A percentile compares a stretch with the other conserved stretches of the same genome.
phyloP scores from a whole-genome alignment of 805 yeast genomes.

The Nakazawaea siamensis region DNA sequence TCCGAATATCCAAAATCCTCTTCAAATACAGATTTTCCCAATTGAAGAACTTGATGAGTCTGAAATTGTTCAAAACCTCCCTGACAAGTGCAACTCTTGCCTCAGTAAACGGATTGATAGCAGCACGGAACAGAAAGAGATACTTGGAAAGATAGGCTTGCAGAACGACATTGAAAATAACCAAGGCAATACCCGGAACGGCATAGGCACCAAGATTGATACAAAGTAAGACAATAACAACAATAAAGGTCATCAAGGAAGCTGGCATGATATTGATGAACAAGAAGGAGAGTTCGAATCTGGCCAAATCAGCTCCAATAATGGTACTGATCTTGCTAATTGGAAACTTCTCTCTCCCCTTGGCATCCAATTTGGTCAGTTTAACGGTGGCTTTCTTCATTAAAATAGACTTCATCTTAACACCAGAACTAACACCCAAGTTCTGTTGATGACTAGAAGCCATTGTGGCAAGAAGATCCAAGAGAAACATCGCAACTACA shows the following conservation, averaged over 20 bases:
- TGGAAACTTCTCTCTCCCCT: conserved; percentile 52
- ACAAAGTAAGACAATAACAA: conserved; percentile 45
- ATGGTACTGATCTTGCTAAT: conserved; percentile 66
- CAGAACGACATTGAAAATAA: conserved; percentile 25
- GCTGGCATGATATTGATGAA: no score
- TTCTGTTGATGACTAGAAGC: conserved; percentile 24
- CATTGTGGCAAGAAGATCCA: conserved; percentile 17
- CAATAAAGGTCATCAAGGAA: background rate
- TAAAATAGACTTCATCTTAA: conserved; percentile 52
- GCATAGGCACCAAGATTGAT: conserved; percentile 67
- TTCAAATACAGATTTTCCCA: conserved; percentile 36
- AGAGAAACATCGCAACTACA: conserved; percentile 28
- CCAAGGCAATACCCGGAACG: conserved; percentile 30
- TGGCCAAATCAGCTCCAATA: conserved; percentile 76
- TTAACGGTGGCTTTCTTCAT: conserved; percentile 65
- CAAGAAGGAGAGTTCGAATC: conserved; percentile 28
- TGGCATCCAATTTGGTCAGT: conserved; percentile 50
- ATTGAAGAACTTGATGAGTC: conserved; percentile 35
- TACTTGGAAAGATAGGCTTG: no score
- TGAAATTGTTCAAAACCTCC: conserved; percentile 31
- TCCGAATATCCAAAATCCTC: conserved; percentile 26
- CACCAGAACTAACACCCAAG: background rate
- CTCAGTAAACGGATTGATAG: conserved; percentile 30
- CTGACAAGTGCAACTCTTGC: conserved; percentile 32
- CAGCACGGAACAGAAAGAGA: conserved; percentile 26